Conservation (phyloP, 805 yeast genomes). For the Candida germanica region DNA sequence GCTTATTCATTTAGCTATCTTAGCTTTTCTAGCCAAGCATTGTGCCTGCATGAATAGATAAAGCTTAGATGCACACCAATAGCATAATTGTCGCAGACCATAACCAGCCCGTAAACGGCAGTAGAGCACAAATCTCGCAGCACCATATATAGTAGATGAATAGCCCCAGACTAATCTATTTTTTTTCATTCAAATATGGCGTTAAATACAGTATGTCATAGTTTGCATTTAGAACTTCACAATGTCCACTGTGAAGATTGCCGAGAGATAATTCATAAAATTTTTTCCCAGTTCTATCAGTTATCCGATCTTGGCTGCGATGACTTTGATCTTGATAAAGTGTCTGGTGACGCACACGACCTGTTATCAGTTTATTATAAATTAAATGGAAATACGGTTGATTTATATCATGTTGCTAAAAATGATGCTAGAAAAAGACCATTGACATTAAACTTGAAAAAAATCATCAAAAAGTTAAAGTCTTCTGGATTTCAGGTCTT, state of each 20-base stretch:
- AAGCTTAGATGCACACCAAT: no score
- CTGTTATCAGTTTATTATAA: background rate
- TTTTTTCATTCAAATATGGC: no score
- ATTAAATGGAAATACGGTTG: slow-evolving; percentile 21
- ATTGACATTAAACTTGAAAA: slow-evolving; percentile 15
- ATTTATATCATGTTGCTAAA: slow-evolving; percentile 17
- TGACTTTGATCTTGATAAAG: background rate
- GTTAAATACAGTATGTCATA: no score
- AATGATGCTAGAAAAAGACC: no score
- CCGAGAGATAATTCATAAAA: slow-evolving; percentile 31
- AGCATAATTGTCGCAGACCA: slow-evolving; percentile 7
- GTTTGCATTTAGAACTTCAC: slow-evolving; percentile 24
- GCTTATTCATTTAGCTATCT: no score
- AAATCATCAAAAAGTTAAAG: slow-evolving; percentile 23
- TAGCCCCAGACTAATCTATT: no score
- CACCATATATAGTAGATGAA: no score
- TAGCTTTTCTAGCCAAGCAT: background rate
- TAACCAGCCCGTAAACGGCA: no score
- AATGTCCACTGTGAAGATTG: slow-evolving; percentile 60
- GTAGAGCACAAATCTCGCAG: slow-evolving; percentile 12
- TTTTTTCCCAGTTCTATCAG: slow-evolving; percentile 5
- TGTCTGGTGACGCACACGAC: background rate
- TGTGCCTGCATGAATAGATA: no score
- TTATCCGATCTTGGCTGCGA: background rate
- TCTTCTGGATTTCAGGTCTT: slow-evolving; percentile 36